These are phyloP conservation scores for Senna siamea DNA, from an alignment of 306 rosid species.

Conservation along the genomic window DNA sequence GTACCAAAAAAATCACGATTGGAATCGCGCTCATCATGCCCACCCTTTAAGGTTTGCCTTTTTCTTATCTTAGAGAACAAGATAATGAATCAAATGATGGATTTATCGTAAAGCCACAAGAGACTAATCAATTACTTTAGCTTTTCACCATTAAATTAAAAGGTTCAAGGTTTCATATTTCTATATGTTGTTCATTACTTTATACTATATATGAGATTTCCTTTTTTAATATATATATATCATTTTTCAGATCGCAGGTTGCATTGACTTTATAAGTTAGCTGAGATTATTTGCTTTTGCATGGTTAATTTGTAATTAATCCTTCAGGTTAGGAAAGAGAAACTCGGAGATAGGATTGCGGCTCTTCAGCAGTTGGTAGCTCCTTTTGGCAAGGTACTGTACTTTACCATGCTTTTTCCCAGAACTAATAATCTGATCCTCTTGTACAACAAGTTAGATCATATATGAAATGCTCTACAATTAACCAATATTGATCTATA, in stretches of 20 bases:
- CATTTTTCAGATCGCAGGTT: background rate
- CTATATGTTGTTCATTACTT: no score
- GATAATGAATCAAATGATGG: slow-evolving; percentile 17
- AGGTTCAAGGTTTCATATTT: no score
- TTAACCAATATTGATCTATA: background rate
- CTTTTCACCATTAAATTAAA: slow-evolving; percentile 20
- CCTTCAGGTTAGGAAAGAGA: slow-evolving; percentile 83
- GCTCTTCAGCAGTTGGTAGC: slow-evolving; percentile 94
- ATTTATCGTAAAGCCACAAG: slow-evolving; percentile 23
- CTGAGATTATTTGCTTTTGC: slow-evolving; percentile 11
- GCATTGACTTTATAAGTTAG: background rate
- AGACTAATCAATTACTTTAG: slow-evolving; percentile 8
- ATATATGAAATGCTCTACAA: background rate
- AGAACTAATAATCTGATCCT: background rate
- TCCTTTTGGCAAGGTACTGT: slow-evolving; percentile 85
- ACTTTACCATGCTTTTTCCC: background rate
- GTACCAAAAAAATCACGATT: slow-evolving; percentile 71
- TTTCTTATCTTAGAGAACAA: slow-evolving; percentile 6
- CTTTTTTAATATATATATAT: no score
- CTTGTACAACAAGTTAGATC: background rate
- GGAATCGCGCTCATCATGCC: slow-evolving; percentile 75
- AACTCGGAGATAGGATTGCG: slow-evolving; percentile 88
- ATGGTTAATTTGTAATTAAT: background rate
- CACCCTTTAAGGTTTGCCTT: slow-evolving; percentile 71
- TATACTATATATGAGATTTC: no score